These are phyloP conservation scores for Zygosaccharomyces sapae DNA, from an alignment of 1,139 yeast genomes.

Conservation along the genomic window DNA sequence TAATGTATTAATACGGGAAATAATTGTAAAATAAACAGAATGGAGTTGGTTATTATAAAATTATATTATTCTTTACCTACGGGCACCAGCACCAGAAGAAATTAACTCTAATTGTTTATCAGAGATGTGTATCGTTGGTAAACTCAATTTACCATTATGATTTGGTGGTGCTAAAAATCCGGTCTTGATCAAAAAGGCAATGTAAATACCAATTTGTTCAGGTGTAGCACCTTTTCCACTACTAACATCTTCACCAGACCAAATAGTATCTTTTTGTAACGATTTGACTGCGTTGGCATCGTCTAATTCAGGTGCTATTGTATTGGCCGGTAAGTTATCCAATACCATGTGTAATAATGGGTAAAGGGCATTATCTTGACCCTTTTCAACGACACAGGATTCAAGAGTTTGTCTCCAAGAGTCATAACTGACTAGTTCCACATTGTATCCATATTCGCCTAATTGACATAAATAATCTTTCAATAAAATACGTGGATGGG, in stretches of 20 bases:
- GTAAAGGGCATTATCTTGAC: slow-evolving; percentile 79
- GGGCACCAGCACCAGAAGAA: slow-evolving; percentile 83
- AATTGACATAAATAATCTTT: slow-evolving; percentile 68
- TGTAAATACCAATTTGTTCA: slow-evolving; percentile 66
- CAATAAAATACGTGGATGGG: slow-evolving; percentile 86
- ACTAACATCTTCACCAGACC: slow-evolving; percentile 64
- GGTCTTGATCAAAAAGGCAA: slow-evolving; percentile 70
- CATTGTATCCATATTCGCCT: slow-evolving; percentile 65
- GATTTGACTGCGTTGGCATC: slow-evolving; percentile 71
- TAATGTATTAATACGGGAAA: neutral
- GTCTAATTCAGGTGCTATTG: slow-evolving; percentile 93
- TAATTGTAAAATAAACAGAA: neutral
- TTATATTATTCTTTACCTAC: slow-evolving; percentile 41
- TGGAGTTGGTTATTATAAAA: slow-evolving; percentile 67
- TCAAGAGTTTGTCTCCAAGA: slow-evolving; percentile 78
- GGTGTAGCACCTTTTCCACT: slow-evolving; percentile 69
- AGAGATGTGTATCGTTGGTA: slow-evolving; percentile 58
- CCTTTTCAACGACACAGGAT: slow-evolving; percentile 62
- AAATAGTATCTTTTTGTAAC: slow-evolving; percentile 53
- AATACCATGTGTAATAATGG: slow-evolving; percentile 92
- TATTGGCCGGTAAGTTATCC: slow-evolving; percentile 83
- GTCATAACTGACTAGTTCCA: slow-evolving; percentile 60
- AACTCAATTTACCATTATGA: slow-evolving; percentile 38
- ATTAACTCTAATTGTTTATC: slow-evolving; percentile 62
- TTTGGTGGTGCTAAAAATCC: slow-evolving; percentile 72